Percentiles rank a stretch among this genome's conserved stretches.
Evolutionary conservation across 176 grass and related monocot species (phyloP).

Genomic region (Aegilops bicornis): DNA sequence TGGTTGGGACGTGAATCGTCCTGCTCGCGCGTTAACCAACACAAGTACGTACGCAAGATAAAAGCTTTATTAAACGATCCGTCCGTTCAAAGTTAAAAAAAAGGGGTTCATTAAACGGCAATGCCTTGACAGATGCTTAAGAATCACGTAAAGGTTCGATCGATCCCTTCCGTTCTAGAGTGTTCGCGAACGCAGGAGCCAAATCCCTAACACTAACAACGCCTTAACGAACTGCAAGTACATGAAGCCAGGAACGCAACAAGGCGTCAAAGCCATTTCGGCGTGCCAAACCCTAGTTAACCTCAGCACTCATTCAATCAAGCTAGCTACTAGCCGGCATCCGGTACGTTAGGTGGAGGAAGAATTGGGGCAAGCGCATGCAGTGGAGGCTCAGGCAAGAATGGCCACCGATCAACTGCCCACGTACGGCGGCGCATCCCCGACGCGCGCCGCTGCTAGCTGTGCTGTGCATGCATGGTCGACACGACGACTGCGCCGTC

Average conservation of each 20-base stretch:
- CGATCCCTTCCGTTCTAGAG: neutral
- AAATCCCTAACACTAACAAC: neutral
- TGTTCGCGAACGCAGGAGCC: neutral
- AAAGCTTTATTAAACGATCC: neutral
- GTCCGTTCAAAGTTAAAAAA: neutral
- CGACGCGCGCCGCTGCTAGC: neutral
- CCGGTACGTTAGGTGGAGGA: neutral
- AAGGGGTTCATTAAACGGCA: neutral
- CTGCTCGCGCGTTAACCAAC: neutral
- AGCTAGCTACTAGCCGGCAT: neutral
- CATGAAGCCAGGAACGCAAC: neutral
- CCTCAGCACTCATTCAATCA: neutral
- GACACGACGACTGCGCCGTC: neutral
- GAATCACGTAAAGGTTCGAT: neutral
- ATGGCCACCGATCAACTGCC: neutral
- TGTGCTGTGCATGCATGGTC: neutral
- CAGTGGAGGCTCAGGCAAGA: neutral
- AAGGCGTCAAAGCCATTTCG: neutral
- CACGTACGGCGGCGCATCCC: neutral
- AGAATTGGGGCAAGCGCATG: neutral
- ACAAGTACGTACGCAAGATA: neutral
- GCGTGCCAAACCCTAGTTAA: neutral
- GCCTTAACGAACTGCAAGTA: neutral
- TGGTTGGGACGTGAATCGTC: conserved; percentile 10
- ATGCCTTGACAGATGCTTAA: neutral